Evolutionary conservation across 768 basidiomycete genomes (phyloP), one percentile per base, ranked within the genome.

Genomic region (Strobilomyces dryophilus): DNA sequence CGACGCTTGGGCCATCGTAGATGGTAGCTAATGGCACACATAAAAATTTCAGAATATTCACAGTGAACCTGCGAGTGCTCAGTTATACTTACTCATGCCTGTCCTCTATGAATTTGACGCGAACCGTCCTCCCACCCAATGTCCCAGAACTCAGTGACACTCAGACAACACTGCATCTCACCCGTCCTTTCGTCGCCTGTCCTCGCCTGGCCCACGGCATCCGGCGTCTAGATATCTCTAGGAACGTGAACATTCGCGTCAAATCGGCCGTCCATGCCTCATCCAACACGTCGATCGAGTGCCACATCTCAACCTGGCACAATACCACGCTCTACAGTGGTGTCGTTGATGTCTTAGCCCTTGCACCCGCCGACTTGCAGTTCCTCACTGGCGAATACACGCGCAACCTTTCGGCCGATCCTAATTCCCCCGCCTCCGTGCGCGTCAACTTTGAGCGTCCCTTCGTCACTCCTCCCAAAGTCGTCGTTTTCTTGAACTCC

Each of bases 141-240:
- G 18, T 42, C 17, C 52, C 60, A 11, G 34, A 21, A 12, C 10
- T 17, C n/a, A n/a, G n/a, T 17, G 58, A 63, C 44, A 63, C 54
- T 21, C 14, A 18, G 2, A 45, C 34, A 6, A 53, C 31, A 12
- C 5, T 61, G 18, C 42, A 11, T 12, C 60, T 63, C 35, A 51
- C 61, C 27, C 52, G 41, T 47, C 45, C n/a, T 5, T 43, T 63
- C n/a, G 37, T 60, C n/a, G 45, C 58, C 18, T 55, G n/a, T 41
- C 61, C 61, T 5, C 58, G 61, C 29, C 36, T 63, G 29, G 11
- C 58, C 5, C 61, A 63, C 10, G 31, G 31, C 31, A 31, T 31
- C 31, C 31, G 31, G 5, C 31, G 10, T 5, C 31, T 31, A 31
- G 61, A 63, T 9, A 26, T 61, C 14, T 5, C 1, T n/a, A 37